Conservation (phyloP, 2,329 filamentous ascomycete genomes). For the Xylaria sp. region DNA sequence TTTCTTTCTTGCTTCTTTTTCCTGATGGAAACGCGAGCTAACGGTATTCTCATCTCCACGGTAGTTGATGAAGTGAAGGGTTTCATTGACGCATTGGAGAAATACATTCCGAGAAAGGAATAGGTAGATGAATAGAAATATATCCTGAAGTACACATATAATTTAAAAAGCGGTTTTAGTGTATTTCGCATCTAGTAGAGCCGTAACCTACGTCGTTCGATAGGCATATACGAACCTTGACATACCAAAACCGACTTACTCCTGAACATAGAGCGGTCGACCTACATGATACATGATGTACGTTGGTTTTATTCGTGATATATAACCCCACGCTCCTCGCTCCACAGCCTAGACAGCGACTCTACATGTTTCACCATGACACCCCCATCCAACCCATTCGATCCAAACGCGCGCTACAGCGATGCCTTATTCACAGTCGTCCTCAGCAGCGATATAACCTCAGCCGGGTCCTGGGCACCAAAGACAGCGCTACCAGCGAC, state of each 20-base stretch:
- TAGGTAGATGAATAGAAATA: background rate
- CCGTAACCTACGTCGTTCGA: background rate
- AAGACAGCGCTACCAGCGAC: constrained; percentile 97
- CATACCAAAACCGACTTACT: background rate
- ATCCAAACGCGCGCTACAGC: constrained; percentile 45
- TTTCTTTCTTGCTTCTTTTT: too few species aligned
- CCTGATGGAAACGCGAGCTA: too few species aligned
- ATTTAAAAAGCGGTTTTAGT: background rate
- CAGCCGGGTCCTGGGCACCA: constrained; percentile 85
- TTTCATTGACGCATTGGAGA: constrained; percentile 64
- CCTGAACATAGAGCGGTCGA: background rate
- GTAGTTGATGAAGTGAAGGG: constrained; percentile 66
- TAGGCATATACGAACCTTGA: background rate
- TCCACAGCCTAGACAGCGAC: constrained; percentile 20
- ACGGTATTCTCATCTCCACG: background rate
- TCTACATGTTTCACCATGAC: background rate
- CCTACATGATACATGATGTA: background rate
- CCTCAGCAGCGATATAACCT: constrained; percentile 85
- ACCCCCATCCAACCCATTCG: background rate
- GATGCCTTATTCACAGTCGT: constrained; percentile 76
- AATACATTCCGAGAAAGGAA: constrained; percentile 53
- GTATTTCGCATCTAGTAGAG: too few species aligned
- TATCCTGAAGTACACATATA: background rate
- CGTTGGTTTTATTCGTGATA: constrained; percentile 13
- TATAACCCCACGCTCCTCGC: constrained; percentile 10